Conservation (phyloP, 2,329 filamentous ascomycete genomes). For the Aspergillus costaricaensis region DNA sequence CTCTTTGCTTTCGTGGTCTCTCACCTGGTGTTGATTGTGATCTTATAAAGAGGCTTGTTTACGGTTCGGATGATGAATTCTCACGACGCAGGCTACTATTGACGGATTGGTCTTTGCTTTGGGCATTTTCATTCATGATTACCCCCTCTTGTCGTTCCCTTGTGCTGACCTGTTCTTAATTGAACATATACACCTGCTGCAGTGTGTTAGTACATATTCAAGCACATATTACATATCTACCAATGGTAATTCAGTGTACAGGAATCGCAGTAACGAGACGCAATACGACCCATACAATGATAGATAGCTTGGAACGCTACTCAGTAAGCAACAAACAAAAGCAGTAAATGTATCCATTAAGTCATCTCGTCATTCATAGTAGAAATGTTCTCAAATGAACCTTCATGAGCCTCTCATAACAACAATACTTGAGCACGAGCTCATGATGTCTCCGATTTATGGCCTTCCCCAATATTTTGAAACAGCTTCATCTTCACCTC, state of each 20-base stretch:
- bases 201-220: constrained; percentile 1
- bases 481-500: constrained; percentile 57
- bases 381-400: not conserved
- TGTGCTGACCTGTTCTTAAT: constrained; percentile 14
- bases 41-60: constrained; percentile 3
- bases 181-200: constrained; percentile 17
- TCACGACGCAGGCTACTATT: constrained; percentile 20
- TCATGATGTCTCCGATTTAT: constrained; percentile 19
- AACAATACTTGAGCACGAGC: not conserved
- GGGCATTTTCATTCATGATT: constrained; percentile 8
- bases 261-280: too few relatives aligned
- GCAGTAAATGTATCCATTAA: not conserved
- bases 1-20: constrained; percentile 6
- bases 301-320: too few relatives aligned
- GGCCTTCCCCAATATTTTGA: constrained; percentile 40
- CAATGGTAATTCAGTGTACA: not conserved
- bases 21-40: constrained; percentile 6
- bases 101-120: constrained; percentile 14
- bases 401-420: not conserved
- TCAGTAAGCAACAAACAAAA: too few relatives aligned
- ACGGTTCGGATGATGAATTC: constrained; percentile 23
- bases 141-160: constrained; percentile 4
- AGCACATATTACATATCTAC: not conserved
- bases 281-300: too few relatives aligned
- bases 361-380: constrained; percentile 4